Base-by-base conservation (phyloP, 805 yeast genomes). In the Groenewaldozyma tartarivorans region DNA sequence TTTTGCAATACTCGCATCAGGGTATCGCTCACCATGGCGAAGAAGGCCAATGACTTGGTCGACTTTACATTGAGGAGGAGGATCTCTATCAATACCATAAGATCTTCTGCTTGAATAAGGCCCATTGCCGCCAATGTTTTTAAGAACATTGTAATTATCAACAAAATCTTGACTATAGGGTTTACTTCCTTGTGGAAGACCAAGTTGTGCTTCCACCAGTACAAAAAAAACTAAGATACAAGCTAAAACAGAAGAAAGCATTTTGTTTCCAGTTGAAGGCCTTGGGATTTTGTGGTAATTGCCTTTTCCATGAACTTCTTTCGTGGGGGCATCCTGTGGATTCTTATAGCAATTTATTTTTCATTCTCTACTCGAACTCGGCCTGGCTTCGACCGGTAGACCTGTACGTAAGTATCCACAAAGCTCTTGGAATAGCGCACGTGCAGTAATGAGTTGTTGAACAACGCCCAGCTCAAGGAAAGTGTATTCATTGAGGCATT, bases 1-100 rank as follows among this genome's bases (percentile, higher is more conserved):
- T 20, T 7, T 40, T 4, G 44, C 48, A 31, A 35, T 37, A 19
- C 38, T 20, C 7, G 48, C 33, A 7, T 63, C 61, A 11, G 74
- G 77, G 53, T 62, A 75, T 39, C 82, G 63, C 52, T 75, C 82
- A 13, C 81, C 81, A 46, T 77, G 82, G 48, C 82, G 67, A 42
- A 66, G 61, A 29, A 70, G 49, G 48, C 70, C 53, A 48, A 71
- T 71, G 5, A 74, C 80, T 53, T 76, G 81, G 45, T 73, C 75
- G 35, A 75, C 63, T 0, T 57, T 49, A 54, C 80, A 74, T 27
- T 66, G 66, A 1, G 50, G 55, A 13, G 83, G 83, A 1, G 71
- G 58, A 17, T 71, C 74, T 33, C 73, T 63, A 35, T 66, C 62
- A 35, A 77, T 69, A 13, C 82, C 81, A 44, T 51, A 67, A 0